These are phyloP conservation scores for Syzygium jambos DNA, from an alignment of 345 rosid species.

Conservation along the genomic window DNA sequence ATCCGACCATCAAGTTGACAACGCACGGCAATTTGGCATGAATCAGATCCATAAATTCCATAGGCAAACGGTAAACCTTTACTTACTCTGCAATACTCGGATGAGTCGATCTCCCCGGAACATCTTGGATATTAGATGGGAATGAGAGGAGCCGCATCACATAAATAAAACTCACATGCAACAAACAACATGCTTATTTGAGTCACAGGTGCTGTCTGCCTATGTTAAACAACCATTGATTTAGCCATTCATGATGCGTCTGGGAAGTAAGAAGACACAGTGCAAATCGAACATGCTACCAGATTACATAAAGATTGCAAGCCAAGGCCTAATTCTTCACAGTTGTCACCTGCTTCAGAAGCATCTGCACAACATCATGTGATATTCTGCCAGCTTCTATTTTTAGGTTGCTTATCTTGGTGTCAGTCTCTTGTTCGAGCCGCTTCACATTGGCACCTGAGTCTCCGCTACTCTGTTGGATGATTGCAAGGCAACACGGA, in stretches of 20 bases:
- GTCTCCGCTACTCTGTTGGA: slow-evolving; percentile 72
- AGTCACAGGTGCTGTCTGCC: neutral
- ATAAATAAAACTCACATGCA: neutral
- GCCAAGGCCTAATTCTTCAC: slow-evolving; percentile 52
- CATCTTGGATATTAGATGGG: no score
- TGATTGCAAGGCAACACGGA: neutral
- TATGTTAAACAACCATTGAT: neutral
- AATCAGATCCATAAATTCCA: neutral
- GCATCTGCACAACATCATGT: slow-evolving; percentile 72
- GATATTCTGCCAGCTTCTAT: slow-evolving; percentile 52
- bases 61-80: neutral
- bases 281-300: neutral
- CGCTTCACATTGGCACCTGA: slow-evolving; percentile 96
- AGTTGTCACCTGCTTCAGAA: slow-evolving; percentile 72
- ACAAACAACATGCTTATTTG: neutral
- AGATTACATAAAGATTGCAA: neutral
- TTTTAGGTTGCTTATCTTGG: slow-evolving; percentile 54
- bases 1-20: neutral
- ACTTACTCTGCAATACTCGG: neutral
- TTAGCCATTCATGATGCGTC: neutral
- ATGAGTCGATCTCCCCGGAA: neutral
- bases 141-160: neutral
- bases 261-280: neutral
- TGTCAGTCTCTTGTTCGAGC: slow-evolving; percentile 73
- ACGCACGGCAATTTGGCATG: neutral